Percentiles rank a stretch among this genome's conserved stretches.
These are phyloP conservation scores for Penicillium canescens DNA, from an alignment of 495 filamentous ascomycete species.

Conservation along the genomic window DNA sequence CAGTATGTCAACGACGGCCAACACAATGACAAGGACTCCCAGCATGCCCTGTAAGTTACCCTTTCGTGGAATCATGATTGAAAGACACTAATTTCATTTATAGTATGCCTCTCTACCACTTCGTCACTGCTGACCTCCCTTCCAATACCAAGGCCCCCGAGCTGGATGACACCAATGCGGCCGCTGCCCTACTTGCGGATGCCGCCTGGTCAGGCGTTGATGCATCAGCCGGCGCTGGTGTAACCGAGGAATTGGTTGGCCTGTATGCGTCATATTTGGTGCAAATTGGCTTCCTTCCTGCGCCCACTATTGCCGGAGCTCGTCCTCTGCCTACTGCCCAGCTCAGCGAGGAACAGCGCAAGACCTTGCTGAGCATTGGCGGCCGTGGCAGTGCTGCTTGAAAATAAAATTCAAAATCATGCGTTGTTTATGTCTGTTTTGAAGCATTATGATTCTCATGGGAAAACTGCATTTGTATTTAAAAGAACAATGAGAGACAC, in stretches of 20 bases:
- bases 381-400: slow-evolving; percentile 46
- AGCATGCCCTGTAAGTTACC: slow-evolving; percentile 60
- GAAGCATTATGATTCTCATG: neutral
- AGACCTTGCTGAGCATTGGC: slow-evolving; percentile 48
- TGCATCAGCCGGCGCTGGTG: slow-evolving; percentile 59
- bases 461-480: no score
- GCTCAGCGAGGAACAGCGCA: slow-evolving; percentile 52
- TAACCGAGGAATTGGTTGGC: slow-evolving; percentile 69
- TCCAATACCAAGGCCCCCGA: slow-evolving; percentile 76
- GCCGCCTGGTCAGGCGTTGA: slow-evolving; percentile 64
- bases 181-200: slow-evolving; percentile 60
- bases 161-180: slow-evolving; percentile 75
- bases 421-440: neutral
- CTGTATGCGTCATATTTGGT: slow-evolving; percentile 73
- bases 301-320: slow-evolving; percentile 45
- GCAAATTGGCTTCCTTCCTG: slow-evolving; percentile 69
- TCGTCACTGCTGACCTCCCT: slow-evolving; percentile 77
- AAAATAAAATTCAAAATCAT: neutral
- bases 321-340: slow-evolving; percentile 45
- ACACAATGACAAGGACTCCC: slow-evolving; percentile 57
- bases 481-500: neutral
- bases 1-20: slow-evolving; percentile 62
- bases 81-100: neutral
- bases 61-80: neutral
- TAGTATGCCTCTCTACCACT: slow-evolving; percentile 83